These are phyloP conservation scores for Afroboletus lepidellus DNA, from an alignment of 1,284 basidiomycete genomes.

Conservation along the genomic window DNA sequence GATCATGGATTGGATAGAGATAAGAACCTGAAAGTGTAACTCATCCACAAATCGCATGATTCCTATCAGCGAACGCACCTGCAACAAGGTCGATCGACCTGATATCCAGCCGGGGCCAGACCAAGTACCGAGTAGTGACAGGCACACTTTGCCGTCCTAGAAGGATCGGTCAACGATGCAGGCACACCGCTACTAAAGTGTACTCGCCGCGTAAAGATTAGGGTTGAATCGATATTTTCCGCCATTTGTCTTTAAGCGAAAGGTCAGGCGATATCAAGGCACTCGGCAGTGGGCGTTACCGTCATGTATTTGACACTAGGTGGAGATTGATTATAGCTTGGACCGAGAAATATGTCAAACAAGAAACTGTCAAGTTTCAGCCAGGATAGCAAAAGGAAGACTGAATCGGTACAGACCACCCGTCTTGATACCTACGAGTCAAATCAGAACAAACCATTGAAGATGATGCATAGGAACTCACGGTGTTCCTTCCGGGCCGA, in stretches of 20 bases:
- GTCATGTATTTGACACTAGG: conserved; percentile 90
- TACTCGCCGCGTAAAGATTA: conserved; percentile 80
- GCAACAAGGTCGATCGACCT: conserved; percentile 81
- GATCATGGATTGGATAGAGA: conserved; percentile 95
- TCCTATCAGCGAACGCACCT: conserved; percentile 43
- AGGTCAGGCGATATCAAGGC: conserved; percentile 5
- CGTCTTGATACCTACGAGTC: conserved; percentile 68
- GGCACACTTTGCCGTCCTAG: conserved; percentile 88
- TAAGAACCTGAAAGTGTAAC: conserved; percentile 58
- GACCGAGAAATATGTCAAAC: conserved; percentile 89
- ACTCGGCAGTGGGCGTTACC: conserved; percentile 38
- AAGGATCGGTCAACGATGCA: conserved; percentile 3
- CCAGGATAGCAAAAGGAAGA: conserved; percentile 1
- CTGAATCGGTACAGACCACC: conserved; percentile 54
- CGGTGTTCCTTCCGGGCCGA: conserved; percentile 89
- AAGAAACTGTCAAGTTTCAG: conserved; percentile 49
- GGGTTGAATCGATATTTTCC: conserved; percentile 90
- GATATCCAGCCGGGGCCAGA: conserved; percentile 85
- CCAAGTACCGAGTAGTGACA: conserved; percentile 91
- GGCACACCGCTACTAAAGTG: background rate
- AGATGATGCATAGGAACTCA: conserved; percentile 46
- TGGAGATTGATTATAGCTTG: conserved; percentile 77
- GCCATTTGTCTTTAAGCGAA: conserved; percentile 67
- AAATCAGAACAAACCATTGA: conserved; percentile 1
- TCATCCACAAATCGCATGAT: conserved; percentile 1